These are phyloP conservation scores for Rhizopus sp. DNA, from an alignment of 371 early-diverging fungal genomes.

Conservation along the genomic window DNA sequence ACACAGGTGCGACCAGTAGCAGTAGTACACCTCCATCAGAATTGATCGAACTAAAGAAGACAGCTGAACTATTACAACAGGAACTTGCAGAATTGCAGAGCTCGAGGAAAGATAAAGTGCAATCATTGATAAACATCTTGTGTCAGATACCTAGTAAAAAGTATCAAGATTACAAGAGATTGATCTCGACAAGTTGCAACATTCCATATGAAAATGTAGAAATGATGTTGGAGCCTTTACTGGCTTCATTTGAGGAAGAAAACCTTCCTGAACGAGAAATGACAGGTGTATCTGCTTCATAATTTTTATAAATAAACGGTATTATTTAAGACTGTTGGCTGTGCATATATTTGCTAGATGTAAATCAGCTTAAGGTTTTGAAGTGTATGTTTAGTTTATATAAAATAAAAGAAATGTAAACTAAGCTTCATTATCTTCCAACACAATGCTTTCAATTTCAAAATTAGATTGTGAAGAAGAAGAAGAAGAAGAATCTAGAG, in stretches of 20 bases:
- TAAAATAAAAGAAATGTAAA: too few relatives aligned
- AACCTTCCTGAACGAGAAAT: background rate
- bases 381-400: background rate
- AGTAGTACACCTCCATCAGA: background rate
- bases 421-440: conserved; percentile 8
- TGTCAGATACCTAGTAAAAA: conserved; percentile 35
- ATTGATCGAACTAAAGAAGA: conserved; percentile 8
- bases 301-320: too few relatives aligned
- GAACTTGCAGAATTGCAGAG: conserved; percentile 13
- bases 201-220: conserved; percentile 53
- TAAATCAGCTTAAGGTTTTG: background rate
- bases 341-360: background rate
- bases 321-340: background rate
- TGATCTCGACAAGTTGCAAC: conserved; percentile 51
- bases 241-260: conserved; percentile 31
- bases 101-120: conserved; percentile 18
- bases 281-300: background rate
- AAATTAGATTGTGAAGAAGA: conserved; percentile 10
- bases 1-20: too few relatives aligned
- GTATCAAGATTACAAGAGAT: conserved; percentile 48
- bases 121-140: conserved; percentile 23
- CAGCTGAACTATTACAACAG: conserved; percentile 3
- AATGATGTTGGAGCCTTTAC: conserved; percentile 37
- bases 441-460: conserved; percentile 10
- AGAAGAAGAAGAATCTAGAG: background rate